Evolutionary conservation across 2,329 filamentous ascomycete species (phyloP), one percentile per base, ranked within the genome.

Genomic region (Dothideomycetidae sp.): DNA sequence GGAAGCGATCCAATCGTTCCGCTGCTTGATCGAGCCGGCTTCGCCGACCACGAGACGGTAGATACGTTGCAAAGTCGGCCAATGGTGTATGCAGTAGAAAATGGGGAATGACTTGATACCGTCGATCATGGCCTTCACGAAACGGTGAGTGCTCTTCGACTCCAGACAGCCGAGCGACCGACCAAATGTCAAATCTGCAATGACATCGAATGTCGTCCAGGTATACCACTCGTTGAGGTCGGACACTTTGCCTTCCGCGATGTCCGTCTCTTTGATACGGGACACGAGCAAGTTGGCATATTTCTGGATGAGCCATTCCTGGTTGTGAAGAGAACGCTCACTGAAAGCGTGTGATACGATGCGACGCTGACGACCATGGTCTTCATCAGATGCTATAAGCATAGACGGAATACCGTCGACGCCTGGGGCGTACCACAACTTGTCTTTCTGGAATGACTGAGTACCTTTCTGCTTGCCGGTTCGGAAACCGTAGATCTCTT

Each of bases 401-500:
- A 60, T 48, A 9, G 48, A 51, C 11, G 44, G 46, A 1, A 42
- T 45, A 4, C 52, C 52, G 30, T 57, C 57, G 10, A 48, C n/a
- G 1, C 56, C 51, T 7, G 31, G 38, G 3, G 51, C 40, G 29
- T 52, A 60, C 56, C 57, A 60, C 1, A 46, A 45, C 1, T 40
- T 47, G 33, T 63, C 54, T 38, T 63, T 64, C 5, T 53, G 44
- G 33, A 45, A 56, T 56, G 13, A 55, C 42, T 11, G 44, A 38
- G 1, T 54, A 51, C 40, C 54, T 50, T 49, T 58, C 48, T 46
- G 21, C 40, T 57, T 58, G 14, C 57, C 57, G 0, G 43, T 53
- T 4, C 52, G 50, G 44, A 55, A 55, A 10, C 60, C 61, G 42
- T 63, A 64, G 23, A 65, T 60, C 17, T 64, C 61, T 33, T 53